Base-by-base conservation (phyloP, 2,329 filamentous ascomycete species). In the Hymenoscyphus repandus region DNA sequence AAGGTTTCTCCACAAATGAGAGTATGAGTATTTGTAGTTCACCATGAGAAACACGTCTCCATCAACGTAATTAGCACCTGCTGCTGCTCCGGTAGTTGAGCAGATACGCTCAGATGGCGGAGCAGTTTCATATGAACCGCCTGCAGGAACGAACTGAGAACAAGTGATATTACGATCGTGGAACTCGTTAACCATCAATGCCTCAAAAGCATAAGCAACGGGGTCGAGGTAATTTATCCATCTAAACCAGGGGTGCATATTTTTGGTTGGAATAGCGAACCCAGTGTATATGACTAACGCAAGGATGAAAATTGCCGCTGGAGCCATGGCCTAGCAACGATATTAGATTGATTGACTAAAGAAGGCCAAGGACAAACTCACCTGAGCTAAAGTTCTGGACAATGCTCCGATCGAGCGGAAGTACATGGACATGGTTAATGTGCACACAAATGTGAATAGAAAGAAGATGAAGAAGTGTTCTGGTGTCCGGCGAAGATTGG, bases 161-260 rank as follows among this genome's bases (percentile, higher is more conserved):
- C 64, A 66, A 27, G 53, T 49, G 31, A 64, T 60, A 7, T 48
- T 43, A 7, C 57, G 52, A 20, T 51, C 56, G 41, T 48, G 53
- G 42, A 95, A 95, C 67, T 96, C 90, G 69, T 95, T 95, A 57
- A 89, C 78, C 77, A 92, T 86, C 17, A 95, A 75, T 0, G 82
- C 73, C 66, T 95, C 89, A 62, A 95, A 95, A 0, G 82, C 82
- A 57, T 95, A 95, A 1, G 80, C 82, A 10, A 95, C 77, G 2
- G 64, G 64, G 37, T 66, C 55, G 3, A 65, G 12, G 15, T 88
- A 92, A 65, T 86, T 86, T 55, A 95, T 80, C 90, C 90, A 95
- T 53, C 83, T 77, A 60, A 86, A 86, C 88, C 89, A 95, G 1
- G 73, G 79, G 6, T 86, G 76, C 87, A 95, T 93, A 67, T 57